phyloP scores from a whole-genome alignment of 2,329 filamentous ascomycete genomes.

The Fusarium sarcochroum region DNA sequence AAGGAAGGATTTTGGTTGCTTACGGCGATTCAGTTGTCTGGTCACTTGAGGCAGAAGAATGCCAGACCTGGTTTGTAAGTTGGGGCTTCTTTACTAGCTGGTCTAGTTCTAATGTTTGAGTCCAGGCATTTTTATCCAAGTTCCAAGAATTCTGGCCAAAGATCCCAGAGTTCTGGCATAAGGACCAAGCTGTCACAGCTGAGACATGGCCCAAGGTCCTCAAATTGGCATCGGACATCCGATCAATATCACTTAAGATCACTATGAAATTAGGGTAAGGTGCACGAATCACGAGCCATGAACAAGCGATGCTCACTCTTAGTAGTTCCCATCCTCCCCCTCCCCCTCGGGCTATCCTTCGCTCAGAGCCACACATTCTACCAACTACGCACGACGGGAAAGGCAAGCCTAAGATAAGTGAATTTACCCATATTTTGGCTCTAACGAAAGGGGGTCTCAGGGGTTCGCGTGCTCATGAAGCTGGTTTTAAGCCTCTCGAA shows the following conservation, averaged over 20 bases:
- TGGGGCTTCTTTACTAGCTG: not conserved
- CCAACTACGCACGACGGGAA: conserved; percentile 13
- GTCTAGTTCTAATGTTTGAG: conserved; percentile 8
- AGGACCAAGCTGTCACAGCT: conserved; percentile 48
- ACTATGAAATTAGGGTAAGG: conserved; percentile 44
- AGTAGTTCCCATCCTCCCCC: conserved; percentile 28
- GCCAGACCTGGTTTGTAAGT: conserved; percentile 62
- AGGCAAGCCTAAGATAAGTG: conserved; percentile 3
- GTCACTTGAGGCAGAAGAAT: conserved; percentile 57
- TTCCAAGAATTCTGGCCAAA: conserved; percentile 61
- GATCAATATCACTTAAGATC: conserved; percentile 40
- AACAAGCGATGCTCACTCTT: conserved; percentile 1
- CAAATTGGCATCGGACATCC: conserved; percentile 43
- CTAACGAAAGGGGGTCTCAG: conserved; percentile 18
- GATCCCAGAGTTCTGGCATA: conserved; percentile 55
- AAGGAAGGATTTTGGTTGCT: conserved; percentile 53
- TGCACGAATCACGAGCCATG: not conserved
- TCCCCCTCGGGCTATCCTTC: conserved; percentile 34
- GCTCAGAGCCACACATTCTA: conserved; percentile 20
- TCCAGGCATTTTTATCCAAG: conserved; percentile 57
- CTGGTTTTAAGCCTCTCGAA: conserved; percentile 32
- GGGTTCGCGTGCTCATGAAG: not conserved
- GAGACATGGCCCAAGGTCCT: conserved; percentile 51
- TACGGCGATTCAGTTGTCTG: conserved; percentile 56
- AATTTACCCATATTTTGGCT: conserved; percentile 42